A percentile compares a stretch with the other conserved stretches of the same genome.
Evolutionary conservation across 805 yeast species (phyloP).

Genomic region (Ogataea degrootiae): DNA sequence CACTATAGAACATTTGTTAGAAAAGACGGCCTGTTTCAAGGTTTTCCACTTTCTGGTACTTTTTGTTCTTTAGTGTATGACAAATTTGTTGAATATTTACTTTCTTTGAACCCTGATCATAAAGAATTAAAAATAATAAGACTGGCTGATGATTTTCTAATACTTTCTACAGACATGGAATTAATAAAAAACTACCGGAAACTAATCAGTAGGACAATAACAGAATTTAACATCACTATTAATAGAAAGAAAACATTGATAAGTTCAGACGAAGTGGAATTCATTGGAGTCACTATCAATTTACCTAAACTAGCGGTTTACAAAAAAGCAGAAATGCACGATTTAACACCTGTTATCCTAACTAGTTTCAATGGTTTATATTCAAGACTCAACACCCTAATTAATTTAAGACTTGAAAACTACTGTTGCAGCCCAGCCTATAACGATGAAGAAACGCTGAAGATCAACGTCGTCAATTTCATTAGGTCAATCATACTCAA

Average conservation of each 20-base stretch:
- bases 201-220: conserved; percentile 33
- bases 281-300: conserved; percentile 40
- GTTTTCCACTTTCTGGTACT: conserved; percentile 68
- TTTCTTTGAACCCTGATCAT: conserved; percentile 10
- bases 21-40: conserved; percentile 76
- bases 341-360: conserved; percentile 5
- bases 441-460: conserved; percentile 18
- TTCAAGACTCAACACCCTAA: conserved; percentile 20
- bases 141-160: conserved; percentile 80
- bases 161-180: conserved; percentile 45
- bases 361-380: conserved; percentile 20
- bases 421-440: conserved; percentile 23
- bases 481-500: conserved; percentile 14
- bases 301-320: conserved; percentile 30
- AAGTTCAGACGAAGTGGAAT: conserved; percentile 24
- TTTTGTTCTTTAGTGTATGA: conserved; percentile 75
- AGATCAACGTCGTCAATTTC: conserved; percentile 13
- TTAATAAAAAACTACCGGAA: conserved; percentile 29
- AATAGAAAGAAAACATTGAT: conserved; percentile 36
- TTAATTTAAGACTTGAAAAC: conserved; percentile 30
- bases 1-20: conserved; percentile 39
- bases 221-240: conserved; percentile 37
- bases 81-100: conserved; percentile 41
- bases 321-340: conserved; percentile 27
- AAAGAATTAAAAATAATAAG: conserved; percentile 40